phyloP scores from a whole-genome alignment of 2,329 filamentous ascomycete genomes.

The Aspergillus piperis region DNA sequence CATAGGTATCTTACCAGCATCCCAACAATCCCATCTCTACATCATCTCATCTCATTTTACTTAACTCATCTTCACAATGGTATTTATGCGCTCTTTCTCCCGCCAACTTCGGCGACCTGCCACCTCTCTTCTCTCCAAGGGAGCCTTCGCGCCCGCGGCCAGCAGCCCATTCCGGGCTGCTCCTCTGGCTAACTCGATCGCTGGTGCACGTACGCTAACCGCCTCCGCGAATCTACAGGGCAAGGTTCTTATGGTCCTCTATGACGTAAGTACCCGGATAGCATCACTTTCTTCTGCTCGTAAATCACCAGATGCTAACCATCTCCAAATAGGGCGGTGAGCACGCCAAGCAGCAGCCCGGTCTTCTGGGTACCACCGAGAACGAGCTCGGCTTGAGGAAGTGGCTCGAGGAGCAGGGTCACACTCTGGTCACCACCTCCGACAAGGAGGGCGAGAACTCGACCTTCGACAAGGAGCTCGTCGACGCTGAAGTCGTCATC shows the following conservation, averaged over 20 bases:
- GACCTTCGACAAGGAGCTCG: constrained; percentile 90
- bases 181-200: constrained; percentile 46
- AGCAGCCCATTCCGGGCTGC: constrained; percentile 32
- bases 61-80: constrained; percentile 50
- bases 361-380: constrained; percentile 90
- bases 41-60: not conserved
- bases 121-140: constrained; percentile 51
- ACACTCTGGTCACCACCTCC: constrained; percentile 94
- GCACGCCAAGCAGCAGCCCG: constrained; percentile 86
- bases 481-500: constrained; percentile 97
- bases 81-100: constrained; percentile 65
- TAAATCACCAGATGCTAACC: constrained; percentile 13
- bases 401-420: constrained; percentile 96
- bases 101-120: constrained; percentile 58
- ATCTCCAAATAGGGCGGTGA: constrained; percentile 61
- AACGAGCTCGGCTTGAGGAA: constrained; percentile 97
- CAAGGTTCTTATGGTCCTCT: constrained; percentile 92
- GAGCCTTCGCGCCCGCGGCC: constrained; percentile 38
- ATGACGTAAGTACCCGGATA: constrained; percentile 67
- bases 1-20: not conserved
- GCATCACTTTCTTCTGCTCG: not conserved
- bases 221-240: constrained; percentile 73
- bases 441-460: constrained; percentile 96
- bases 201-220: constrained; percentile 63
- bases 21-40: not conserved